Percentiles rank a stretch among this genome's conserved stretches.
These are phyloP conservation scores for Sporothrix dimorphospora DNA, from an alignment of 2,329 filamentous ascomycete genomes.

Conservation along the genomic window DNA sequence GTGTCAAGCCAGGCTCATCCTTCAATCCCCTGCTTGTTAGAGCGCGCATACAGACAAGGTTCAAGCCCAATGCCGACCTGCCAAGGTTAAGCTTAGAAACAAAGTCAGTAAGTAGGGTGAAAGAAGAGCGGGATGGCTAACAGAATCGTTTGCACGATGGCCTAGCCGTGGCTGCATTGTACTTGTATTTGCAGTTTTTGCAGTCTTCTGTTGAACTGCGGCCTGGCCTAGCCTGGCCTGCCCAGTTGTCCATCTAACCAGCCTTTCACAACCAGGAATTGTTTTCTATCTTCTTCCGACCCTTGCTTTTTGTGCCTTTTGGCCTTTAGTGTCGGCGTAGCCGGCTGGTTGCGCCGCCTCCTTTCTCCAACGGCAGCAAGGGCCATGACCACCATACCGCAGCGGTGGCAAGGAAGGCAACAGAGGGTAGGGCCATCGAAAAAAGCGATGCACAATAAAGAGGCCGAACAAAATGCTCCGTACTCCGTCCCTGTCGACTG, in stretches of 20 bases:
- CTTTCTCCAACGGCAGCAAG: background rate
- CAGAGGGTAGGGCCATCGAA: too few species aligned
- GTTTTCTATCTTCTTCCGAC: background rate
- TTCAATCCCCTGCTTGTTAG: background rate
- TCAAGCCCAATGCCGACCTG: background rate
- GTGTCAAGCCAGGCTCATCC: conserved; percentile 31
- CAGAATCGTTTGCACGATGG: background rate
- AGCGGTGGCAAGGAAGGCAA: background rate
- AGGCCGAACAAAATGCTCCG: background rate
- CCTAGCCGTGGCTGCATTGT: background rate
- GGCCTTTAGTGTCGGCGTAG: background rate
- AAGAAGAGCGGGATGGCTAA: background rate
- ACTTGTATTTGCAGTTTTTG: background rate
- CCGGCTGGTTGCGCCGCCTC: background rate
- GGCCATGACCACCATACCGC: background rate
- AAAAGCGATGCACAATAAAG: background rate
- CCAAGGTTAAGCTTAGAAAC: background rate
- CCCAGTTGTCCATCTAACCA: background rate
- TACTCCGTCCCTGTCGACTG: background rate
- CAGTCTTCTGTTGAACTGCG: background rate
- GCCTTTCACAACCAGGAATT: background rate
- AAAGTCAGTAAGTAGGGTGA: background rate
- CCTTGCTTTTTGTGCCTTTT: background rate
- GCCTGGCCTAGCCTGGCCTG: background rate
- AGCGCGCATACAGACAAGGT: background rate